A percentile compares a stretch with the other conserved stretches of the same genome.
Evolutionary conservation across 192 early-diverging fungal species (phyloP).

Genomic region (Podila verticillata): DNA sequence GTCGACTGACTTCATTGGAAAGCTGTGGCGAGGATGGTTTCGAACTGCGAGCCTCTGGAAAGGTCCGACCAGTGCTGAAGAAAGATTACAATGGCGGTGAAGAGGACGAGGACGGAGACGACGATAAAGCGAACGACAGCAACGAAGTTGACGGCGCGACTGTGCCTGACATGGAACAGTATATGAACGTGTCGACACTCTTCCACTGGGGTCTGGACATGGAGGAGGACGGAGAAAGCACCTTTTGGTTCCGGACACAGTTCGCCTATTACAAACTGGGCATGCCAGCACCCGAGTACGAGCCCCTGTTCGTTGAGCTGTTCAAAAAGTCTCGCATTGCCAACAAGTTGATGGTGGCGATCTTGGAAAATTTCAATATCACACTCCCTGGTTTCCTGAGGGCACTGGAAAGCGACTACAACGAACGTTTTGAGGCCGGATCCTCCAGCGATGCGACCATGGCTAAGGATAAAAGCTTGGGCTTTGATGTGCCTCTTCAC

Average conservation of each 20-base stretch:
- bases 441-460: too few relatives aligned
- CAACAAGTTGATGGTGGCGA: conserved; percentile 1
- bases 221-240: background rate
- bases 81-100: too few relatives aligned
- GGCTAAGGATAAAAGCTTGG: too few relatives aligned
- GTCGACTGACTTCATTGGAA: too few relatives aligned
- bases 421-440: too few relatives aligned
- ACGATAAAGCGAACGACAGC: too few relatives aligned
- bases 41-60: too few relatives aligned
- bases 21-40: too few relatives aligned
- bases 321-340: background rate
- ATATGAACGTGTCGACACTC: background rate
- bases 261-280: conserved; percentile 2
- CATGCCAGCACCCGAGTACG: background rate
- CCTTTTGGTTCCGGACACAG: background rate
- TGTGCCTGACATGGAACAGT: background rate
- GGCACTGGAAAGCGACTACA: background rate
- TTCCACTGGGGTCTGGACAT: background rate
- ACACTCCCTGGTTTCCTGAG: background rate
- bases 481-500: too few relatives aligned
- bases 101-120: too few relatives aligned
- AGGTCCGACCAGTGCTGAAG: too few relatives aligned
- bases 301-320: background rate
- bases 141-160: background rate
- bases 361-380: background rate